Conservation (phyloP, 139 green algal genomes). For the Zygnema cylindricum region DNA sequence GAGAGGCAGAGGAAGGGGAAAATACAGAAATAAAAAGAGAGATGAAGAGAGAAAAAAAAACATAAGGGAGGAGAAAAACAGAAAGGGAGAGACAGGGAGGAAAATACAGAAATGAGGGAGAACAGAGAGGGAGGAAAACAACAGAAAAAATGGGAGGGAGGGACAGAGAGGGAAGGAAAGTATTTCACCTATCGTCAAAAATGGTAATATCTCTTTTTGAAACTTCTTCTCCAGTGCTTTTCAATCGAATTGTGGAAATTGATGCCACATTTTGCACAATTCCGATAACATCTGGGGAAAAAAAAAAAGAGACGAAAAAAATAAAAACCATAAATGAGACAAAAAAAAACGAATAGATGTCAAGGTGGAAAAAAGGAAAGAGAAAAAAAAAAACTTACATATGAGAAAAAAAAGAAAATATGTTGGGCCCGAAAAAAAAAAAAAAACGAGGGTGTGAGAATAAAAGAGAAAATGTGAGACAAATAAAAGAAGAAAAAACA, state of each 20-base stretch:
- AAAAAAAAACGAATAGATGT: too few relatives aligned
- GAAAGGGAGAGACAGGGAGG: neutral
- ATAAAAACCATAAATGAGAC: too few relatives aligned
- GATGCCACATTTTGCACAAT: conserved; percentile 77
- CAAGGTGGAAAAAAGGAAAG: too few relatives aligned
- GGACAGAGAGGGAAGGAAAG: neutral
- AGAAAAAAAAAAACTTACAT: too few relatives aligned
- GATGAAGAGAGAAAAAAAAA: neutral
- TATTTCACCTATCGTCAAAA: conserved; percentile 71
- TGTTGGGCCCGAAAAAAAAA: too few relatives aligned
- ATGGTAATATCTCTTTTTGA: conserved; percentile 84
- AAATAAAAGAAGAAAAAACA: too few relatives aligned
- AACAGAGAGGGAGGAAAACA: neutral
- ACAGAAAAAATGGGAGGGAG: neutral
- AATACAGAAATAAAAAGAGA: neutral
- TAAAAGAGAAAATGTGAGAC: too few relatives aligned
- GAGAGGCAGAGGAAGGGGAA: neutral
- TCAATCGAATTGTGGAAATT: conserved; percentile 71
- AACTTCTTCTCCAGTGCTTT: conserved; percentile 79
- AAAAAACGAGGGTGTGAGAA: too few relatives aligned
- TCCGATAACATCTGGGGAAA: conserved; percentile 80
- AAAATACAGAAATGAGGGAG: neutral
- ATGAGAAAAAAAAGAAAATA: too few relatives aligned
- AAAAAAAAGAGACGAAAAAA: neutral
- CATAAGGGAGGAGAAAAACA: neutral